Evolutionary conservation across 306 rosid genomes (phyloP), one percentile per base, ranked within the genome.

Genomic region (Fagus sylvatica): DNA sequence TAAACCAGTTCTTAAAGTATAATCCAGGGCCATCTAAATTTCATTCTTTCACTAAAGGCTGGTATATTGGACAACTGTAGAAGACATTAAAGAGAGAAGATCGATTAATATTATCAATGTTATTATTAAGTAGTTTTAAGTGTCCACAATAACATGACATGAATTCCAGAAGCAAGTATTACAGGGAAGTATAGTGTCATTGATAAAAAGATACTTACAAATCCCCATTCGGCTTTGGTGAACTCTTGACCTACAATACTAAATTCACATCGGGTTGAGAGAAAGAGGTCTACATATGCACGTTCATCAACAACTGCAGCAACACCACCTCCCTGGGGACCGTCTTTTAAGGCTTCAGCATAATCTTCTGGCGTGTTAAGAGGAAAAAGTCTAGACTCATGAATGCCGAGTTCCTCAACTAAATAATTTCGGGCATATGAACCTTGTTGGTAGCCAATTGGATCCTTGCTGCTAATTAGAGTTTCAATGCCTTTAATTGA

Each of bases 151-250:
- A 15, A 49, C 41, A 1, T 39, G 55, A 15, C 37, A 19, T 8
- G 43, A 77, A 84, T 8, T 49, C 73, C 60, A 40, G 56, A 69
- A 46, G 3, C 33, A 71, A 64, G 80, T 4, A 66, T 7, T 30
- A n/a, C 64, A 64, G 74, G 41, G n/a, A n/a, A 74, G 30, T 41
- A 1, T 49, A 42, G 76, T 34, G 40, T 53, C 19, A 37, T 19
- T 42, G 51, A 77, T 49, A 70, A 72, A 69, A 41, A 77, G 74
- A 74, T 48, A 87, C 99, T 91, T 82, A 96, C 99, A 88, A 91
- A 95, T 87, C 99, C 99, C 98, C 97, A 96, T 6, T 96, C 97
- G 3, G 89, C 87, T 90, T 90, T 87, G 78, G 99, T 93, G 90
- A 96, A 96, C 79, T 93, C 94, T 84, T 85, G 96, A 79, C 99